Evolutionary conservation across 495 filamentous ascomycete species (phyloP).

Genomic region (Trichoderma reesei): DNA sequence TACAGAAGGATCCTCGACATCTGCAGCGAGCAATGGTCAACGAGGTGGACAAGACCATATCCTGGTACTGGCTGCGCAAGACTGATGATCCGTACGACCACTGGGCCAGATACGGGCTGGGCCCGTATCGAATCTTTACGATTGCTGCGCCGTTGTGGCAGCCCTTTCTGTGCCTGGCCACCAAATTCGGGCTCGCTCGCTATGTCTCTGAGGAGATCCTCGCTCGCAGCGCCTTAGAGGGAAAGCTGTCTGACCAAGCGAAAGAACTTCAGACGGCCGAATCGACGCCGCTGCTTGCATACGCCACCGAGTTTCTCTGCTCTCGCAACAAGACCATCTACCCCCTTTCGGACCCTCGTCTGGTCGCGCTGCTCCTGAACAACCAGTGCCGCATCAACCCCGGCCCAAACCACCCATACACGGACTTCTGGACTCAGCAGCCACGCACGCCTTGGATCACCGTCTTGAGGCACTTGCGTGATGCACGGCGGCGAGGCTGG

Average conservation of each 20-base stretch:
- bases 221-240: neutral
- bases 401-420: neutral
- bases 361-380: conserved; percentile 3
- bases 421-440: neutral
- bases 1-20: neutral
- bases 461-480: conserved; percentile 12
- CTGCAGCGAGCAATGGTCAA: conserved; percentile 11
- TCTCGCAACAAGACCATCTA: conserved; percentile 13
- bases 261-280: neutral
- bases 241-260: neutral
- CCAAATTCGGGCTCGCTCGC: conserved; percentile 13
- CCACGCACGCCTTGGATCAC: conserved; percentile 13
- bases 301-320: conserved; percentile 14
- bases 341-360: conserved; percentile 10
- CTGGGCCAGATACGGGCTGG: conserved; percentile 13
- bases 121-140: conserved; percentile 12
- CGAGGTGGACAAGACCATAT: conserved; percentile 15
- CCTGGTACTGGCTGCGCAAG: conserved; percentile 13
- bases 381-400: conserved; percentile 7
- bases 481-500: conserved; percentile 14
- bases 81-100: conserved; percentile 12
- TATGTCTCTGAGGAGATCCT: conserved; percentile 11
- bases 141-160: conserved; percentile 11
- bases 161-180: conserved; percentile 15
- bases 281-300: conserved; percentile 13